Evolutionary conservation across 805 yeast genomes (phyloP).

Genomic region (Candida michaelii): DNA sequence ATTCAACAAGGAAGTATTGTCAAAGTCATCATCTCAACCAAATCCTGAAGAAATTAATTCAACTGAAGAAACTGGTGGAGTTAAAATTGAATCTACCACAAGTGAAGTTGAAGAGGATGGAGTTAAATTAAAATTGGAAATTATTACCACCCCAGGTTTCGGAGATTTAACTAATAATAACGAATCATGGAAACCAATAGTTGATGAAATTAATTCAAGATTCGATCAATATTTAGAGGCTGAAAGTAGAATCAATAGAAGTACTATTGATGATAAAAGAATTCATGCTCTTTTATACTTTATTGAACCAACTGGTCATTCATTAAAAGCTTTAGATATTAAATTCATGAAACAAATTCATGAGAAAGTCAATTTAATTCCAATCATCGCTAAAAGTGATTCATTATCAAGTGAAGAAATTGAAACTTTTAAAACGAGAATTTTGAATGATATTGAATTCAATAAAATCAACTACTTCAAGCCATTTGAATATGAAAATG

Average conservation of each 20-base stretch:
- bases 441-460: slow-evolving; percentile 70
- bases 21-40: slow-evolving; percentile 5
- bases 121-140: slow-evolving; percentile 78
- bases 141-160: slow-evolving; percentile 90
- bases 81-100: slow-evolving; percentile 26
- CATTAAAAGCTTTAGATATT: slow-evolving; percentile 84
- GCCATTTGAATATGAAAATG: slow-evolving; percentile 76
- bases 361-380: slow-evolving; percentile 89
- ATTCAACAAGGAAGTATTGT: slow-evolving; percentile 50
- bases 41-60: slow-evolving; percentile 24
- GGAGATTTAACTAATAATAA: slow-evolving; percentile 78
- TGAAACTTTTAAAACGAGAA: slow-evolving; percentile 68
- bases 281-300: slow-evolving; percentile 92
- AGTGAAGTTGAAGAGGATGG: slow-evolving; percentile 80
- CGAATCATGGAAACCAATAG: slow-evolving; percentile 83
- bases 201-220: slow-evolving; percentile 82
- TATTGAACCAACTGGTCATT: slow-evolving; percentile 96
- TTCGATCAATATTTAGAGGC: slow-evolving; percentile 87
- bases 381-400: slow-evolving; percentile 93
- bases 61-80: slow-evolving; percentile 22
- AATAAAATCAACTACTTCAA: slow-evolving; percentile 72
- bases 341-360: slow-evolving; percentile 84
- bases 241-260: slow-evolving; percentile 80
- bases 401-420: slow-evolving; percentile 88
- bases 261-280: slow-evolving; percentile 72